Percentiles rank a stretch among this genome's conserved stretches.
Conservation (phyloP, 352 stramenopile genomes). For the Phytopythium cucurbitacearum region DNA sequence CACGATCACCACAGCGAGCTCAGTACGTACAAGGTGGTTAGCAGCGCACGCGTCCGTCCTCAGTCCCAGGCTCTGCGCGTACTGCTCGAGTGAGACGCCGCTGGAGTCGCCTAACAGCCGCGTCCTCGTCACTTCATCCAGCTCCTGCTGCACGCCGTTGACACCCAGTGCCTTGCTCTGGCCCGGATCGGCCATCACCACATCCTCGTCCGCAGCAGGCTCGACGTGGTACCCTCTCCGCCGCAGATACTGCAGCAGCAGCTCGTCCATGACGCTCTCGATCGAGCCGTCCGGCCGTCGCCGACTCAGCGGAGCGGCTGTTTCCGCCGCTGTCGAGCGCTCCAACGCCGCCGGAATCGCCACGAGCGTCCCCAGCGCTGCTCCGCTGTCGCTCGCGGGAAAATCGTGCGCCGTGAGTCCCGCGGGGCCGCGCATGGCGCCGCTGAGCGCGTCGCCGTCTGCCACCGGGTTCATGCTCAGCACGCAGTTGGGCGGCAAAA, state of each 20-base stretch:
- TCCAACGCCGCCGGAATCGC: background rate
- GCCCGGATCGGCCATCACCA: too few species aligned
- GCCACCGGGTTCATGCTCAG: background rate
- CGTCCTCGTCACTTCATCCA: constrained; percentile 20
- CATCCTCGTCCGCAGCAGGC: background rate
- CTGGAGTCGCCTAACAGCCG: constrained; percentile 30
- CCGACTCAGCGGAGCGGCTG: background rate
- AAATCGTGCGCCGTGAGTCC: background rate
- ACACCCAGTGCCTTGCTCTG: too few species aligned
- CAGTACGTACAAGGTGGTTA: constrained; percentile 65
- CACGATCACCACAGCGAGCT: background rate
- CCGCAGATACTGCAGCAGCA: constrained; percentile 68
- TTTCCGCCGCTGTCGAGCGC: background rate
- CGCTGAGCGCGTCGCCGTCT: too few species aligned
- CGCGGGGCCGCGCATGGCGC: background rate
- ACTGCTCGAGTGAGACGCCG: constrained; percentile 44
- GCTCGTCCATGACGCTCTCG: constrained; percentile 51
- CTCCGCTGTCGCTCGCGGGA: constrained; percentile 14
- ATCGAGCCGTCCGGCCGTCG: constrained; percentile 4
- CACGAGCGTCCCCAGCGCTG: constrained; percentile 6
- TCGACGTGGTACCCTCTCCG: constrained; percentile 47
- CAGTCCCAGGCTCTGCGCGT: constrained; percentile 58
- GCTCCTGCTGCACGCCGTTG: background rate
- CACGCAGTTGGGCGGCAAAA: background rate
- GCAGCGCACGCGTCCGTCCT: constrained; percentile 65